phyloP scores from a whole-genome alignment of 768 basidiomycete species.

The Lactarius psammicola region DNA sequence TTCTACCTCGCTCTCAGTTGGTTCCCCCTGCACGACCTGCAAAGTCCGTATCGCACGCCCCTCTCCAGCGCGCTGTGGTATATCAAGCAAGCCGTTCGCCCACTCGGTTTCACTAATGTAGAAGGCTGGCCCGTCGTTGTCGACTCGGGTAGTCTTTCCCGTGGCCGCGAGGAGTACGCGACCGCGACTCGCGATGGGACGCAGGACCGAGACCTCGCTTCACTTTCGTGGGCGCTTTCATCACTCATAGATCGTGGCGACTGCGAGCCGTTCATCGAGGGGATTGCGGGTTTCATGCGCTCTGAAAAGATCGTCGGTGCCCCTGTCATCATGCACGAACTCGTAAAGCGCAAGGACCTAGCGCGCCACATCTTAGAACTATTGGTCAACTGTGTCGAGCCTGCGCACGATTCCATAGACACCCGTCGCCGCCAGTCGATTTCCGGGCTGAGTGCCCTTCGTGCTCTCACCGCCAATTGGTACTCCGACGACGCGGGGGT shows the following conservation, averaged over 20 bases:
- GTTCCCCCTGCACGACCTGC: conserved; percentile 1
- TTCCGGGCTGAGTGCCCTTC: conserved; percentile 6
- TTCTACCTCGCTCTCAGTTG: conserved; percentile 11
- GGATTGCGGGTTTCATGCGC: conserved; percentile 8
- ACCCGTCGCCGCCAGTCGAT: neutral
- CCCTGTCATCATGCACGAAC: conserved; percentile 10
- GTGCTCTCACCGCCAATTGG: conserved; percentile 1
- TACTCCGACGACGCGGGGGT: neutral
- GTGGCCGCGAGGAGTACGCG: conserved; percentile 9
- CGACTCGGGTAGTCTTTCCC: neutral
- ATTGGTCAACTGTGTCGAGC: conserved; percentile 10
- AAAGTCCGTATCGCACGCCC: conserved; percentile 19
- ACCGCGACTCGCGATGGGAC: neutral
- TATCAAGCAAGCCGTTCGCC: conserved; percentile 5
- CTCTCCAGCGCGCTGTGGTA: conserved; percentile 15
- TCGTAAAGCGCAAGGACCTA: conserved; percentile 9
- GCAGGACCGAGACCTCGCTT: conserved; percentile 3
- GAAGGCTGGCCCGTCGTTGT: neutral
- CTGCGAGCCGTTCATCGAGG: conserved; percentile 15
- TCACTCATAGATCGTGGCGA: conserved; percentile 11
- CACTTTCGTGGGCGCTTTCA: conserved; percentile 8
- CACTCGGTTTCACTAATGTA: neutral
- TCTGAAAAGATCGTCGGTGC: neutral
- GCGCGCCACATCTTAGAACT: neutral
- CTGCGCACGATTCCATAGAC: conserved; percentile 1